phyloP scores from a whole-genome alignment of 1,139 yeast species.

The Taphrina betulina region DNA sequence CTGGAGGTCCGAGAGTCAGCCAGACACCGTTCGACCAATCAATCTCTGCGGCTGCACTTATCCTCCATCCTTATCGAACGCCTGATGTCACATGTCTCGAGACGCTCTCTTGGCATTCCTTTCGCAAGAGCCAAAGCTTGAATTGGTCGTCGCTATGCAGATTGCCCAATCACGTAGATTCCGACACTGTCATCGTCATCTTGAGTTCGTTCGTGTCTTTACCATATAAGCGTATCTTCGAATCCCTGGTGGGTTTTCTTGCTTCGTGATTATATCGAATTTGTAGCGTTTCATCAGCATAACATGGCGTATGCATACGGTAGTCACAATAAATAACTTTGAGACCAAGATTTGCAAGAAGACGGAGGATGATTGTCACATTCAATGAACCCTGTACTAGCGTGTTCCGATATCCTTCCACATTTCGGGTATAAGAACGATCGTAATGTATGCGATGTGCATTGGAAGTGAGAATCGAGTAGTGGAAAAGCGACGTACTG shows the following conservation, averaged over 20 bases:
- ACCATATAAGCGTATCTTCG: no score
- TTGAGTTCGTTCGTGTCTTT: no score
- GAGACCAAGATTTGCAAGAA: neutral
- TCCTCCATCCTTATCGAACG: no score
- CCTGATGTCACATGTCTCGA: no score
- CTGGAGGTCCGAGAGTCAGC: no score
- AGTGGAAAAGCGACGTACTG: constrained; percentile 52
- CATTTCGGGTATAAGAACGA: constrained; percentile 50
- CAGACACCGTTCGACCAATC: no score
- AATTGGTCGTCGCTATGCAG: no score
- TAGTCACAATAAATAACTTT: constrained; percentile 5
- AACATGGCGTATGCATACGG: constrained; percentile 20
- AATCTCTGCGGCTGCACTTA: no score
- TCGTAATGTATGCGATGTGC: constrained; percentile 82
- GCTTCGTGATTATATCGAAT: neutral
- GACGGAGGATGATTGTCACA: constrained; percentile 54
- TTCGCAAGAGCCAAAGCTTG: no score
- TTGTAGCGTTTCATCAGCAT: constrained; percentile 9
- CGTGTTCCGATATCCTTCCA: constrained; percentile 61
- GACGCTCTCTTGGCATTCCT: no score
- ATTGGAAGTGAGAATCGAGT: constrained; percentile 73
- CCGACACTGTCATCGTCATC: no score
- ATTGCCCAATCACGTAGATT: no score
- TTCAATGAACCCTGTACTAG: constrained; percentile 83
- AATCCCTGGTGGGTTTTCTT: neutral